Percentiles rank a stretch among this genome's conserved stretches.
Evolutionary conservation across 495 filamentous ascomycete species (phyloP).

Genomic region (Aspergillus haitiensis): DNA sequence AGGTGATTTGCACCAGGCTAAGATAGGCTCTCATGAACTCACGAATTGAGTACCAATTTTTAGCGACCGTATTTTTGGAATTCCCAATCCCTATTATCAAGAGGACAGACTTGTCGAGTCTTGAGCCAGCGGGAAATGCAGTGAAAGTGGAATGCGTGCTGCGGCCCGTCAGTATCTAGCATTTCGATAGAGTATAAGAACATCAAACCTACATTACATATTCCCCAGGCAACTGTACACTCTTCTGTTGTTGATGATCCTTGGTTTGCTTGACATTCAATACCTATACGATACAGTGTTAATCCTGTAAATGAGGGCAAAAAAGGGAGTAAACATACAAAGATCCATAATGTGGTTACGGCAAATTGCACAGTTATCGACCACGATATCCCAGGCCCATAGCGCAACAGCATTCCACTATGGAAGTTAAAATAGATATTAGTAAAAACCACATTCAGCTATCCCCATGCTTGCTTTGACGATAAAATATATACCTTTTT

Average conservation of each 20-base stretch:
- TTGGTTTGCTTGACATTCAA: constrained; percentile 99
- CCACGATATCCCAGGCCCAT: constrained; percentile 99
- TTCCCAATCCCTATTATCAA: constrained; percentile 99
- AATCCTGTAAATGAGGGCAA: neutral
- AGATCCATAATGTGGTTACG: constrained; percentile 99
- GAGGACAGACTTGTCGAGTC: constrained; percentile 96
- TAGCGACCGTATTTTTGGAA: constrained; percentile 98
- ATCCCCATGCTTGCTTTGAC: too few species aligned
- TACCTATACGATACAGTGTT: constrained; percentile 57
- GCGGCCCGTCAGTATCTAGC: constrained; percentile 5
- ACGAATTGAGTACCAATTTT: constrained; percentile 12
- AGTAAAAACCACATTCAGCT: neutral
- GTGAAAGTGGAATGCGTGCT: constrained; percentile 99
- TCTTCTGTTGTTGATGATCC: constrained; percentile 96
- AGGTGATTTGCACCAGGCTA: neutral
- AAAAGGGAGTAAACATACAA: constrained; percentile 58
- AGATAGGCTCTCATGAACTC: neutral
- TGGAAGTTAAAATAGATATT: constrained; percentile 10
- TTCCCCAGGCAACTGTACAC: constrained; percentile 98
- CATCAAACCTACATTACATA: constrained; percentile 80
- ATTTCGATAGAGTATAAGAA: neutral
- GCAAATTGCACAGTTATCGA: constrained; percentile 99
- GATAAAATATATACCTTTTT: constrained; percentile 71
- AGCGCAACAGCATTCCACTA: constrained; percentile 99
- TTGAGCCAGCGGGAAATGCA: constrained; percentile 99